A percentile compares a stretch with the other conserved stretches of the same genome.
These are phyloP conservation scores for Helianthus tuberosus DNA, from an alignment of 129 eudicot genomes.

Conservation along the genomic window DNA sequence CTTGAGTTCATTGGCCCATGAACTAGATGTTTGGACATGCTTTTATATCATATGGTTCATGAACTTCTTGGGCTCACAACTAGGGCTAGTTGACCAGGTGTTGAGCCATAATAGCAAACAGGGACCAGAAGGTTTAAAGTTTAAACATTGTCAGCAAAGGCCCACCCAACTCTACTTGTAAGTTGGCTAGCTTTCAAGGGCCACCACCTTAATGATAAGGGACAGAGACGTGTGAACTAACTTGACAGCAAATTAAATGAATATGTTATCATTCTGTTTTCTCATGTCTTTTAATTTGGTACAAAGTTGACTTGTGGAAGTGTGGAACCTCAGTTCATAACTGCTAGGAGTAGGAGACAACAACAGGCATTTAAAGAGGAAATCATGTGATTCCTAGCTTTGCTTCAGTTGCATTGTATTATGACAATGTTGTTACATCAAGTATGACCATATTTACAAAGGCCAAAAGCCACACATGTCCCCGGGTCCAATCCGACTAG, in stretches of 20 bases:
- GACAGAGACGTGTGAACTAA: constrained; percentile 31
- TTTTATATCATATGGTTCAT: constrained; percentile 32
- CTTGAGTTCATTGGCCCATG: constrained; percentile 33
- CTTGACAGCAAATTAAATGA: constrained; percentile 8
- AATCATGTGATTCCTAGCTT: background rate
- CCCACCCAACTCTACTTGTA: constrained; percentile 39
- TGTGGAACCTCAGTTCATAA: constrained; percentile 8
- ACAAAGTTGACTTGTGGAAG: constrained; percentile 5
- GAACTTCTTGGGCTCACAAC: constrained; percentile 23
- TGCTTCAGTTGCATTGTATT: constrained; percentile 4
- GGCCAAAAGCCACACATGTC: no score
- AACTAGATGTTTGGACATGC: constrained; percentile 11
- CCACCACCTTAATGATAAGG: constrained; percentile 19
- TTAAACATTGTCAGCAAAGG: constrained; percentile 21
- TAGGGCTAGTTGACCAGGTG: constrained; percentile 36
- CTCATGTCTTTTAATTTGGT: background rate
- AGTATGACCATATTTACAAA: no score
- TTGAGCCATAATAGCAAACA: constrained; percentile 32
- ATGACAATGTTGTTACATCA: background rate
- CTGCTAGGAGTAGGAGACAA: background rate
- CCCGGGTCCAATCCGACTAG: no score
- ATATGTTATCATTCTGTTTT: constrained; percentile 7
- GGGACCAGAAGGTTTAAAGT: constrained; percentile 5
- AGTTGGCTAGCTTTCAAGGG: constrained; percentile 15
- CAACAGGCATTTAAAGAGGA: background rate